Conservation (phyloP, 208 protist species). For the Trypanosomatidae sp. region DNA sequence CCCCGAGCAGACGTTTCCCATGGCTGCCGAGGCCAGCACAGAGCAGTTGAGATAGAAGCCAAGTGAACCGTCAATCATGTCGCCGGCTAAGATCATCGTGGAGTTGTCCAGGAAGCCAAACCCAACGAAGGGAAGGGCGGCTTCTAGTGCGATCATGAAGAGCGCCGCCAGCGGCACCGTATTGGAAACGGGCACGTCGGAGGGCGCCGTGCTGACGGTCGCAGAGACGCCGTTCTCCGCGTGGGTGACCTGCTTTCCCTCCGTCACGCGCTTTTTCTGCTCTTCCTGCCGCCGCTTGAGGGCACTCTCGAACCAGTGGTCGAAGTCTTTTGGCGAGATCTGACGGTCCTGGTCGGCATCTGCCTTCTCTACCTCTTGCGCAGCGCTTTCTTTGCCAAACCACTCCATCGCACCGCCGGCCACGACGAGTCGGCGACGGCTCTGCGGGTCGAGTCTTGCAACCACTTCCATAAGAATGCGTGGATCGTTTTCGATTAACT, state of each 20-base stretch:
- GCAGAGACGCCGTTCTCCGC: background rate
- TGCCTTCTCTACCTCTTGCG: slow-evolving; percentile 73
- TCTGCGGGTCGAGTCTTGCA: slow-evolving; percentile 68
- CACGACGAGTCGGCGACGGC: slow-evolving; percentile 75
- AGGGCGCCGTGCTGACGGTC: background rate
- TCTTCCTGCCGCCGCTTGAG: slow-evolving; percentile 63
- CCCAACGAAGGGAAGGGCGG: slow-evolving; percentile 89
- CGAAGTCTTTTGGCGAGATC: slow-evolving; percentile 91
- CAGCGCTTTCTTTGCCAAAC: slow-evolving; percentile 89
- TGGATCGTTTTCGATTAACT: slow-evolving; percentile 79
- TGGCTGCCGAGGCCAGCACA: slow-evolving; percentile 87
- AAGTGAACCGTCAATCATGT: slow-evolving; percentile 84
- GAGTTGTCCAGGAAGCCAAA: slow-evolving; percentile 93
- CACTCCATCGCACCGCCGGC: slow-evolving; percentile 90
- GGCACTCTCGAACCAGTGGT: slow-evolving; percentile 88
- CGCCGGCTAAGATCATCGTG: slow-evolving; percentile 89
- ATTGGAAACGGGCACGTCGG: slow-evolving; percentile 15
- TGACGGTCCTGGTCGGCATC: slow-evolving; percentile 79
- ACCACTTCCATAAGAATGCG: slow-evolving; percentile 83
- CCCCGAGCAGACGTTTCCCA: slow-evolving; percentile 91
- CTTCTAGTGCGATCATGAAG: slow-evolving; percentile 72
- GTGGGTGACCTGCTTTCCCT: slow-evolving; percentile 10
- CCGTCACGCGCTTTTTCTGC: slow-evolving; percentile 32
- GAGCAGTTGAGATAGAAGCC: slow-evolving; percentile 92
- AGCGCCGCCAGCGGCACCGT: slow-evolving; percentile 57